Conservation (phyloP, 345 rosid species). For the Litchi chinensis region DNA sequence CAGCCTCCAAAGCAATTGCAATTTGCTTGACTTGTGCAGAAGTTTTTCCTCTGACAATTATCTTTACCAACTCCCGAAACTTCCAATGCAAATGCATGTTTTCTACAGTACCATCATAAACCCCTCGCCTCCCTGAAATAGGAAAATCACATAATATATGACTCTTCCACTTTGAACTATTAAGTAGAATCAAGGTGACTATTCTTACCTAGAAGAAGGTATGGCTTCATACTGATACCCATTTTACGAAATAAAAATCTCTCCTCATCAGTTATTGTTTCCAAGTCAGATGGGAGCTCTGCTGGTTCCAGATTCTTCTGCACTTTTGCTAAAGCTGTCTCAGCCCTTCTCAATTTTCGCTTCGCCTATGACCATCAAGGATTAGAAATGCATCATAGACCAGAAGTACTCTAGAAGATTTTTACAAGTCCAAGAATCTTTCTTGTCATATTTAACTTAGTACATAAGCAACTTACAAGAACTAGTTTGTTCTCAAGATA, state of each 20-base stretch:
- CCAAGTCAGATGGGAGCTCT: slow-evolving; percentile 79
- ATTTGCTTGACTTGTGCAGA: slow-evolving; percentile 76
- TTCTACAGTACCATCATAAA: slow-evolving; percentile 83
- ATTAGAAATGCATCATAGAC: slow-evolving; percentile 16
- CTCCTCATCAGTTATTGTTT: slow-evolving; percentile 81
- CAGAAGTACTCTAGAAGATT: slow-evolving; percentile 3
- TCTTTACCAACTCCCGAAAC: slow-evolving; percentile 81
- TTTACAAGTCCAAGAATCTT: background rate
- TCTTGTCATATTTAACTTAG: background rate
- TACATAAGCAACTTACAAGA: slow-evolving; percentile 52
- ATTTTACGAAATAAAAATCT: slow-evolving; percentile 80
- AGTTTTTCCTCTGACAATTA: slow-evolving; percentile 62
- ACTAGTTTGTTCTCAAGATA: slow-evolving; percentile 67
- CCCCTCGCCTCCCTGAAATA: slow-evolving; percentile 72
- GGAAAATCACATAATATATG: slow-evolving; percentile 14
- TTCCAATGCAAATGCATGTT: slow-evolving; percentile 98
- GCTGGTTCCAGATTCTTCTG: slow-evolving; percentile 72
- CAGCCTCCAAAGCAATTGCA: slow-evolving; percentile 82
- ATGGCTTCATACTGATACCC: slow-evolving; percentile 91
- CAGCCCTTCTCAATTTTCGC: slow-evolving; percentile 63
- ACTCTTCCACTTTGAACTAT: slow-evolving; percentile 1
- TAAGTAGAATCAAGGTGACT: slow-evolving; percentile 20
- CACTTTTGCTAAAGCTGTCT: slow-evolving; percentile 70
- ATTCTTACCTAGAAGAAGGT: slow-evolving; percentile 73
- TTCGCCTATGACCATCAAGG: slow-evolving; percentile 55